Conservation (phyloP, 2,329 filamentous ascomycete genomes). For the Hypoxylon sp. region DNA sequence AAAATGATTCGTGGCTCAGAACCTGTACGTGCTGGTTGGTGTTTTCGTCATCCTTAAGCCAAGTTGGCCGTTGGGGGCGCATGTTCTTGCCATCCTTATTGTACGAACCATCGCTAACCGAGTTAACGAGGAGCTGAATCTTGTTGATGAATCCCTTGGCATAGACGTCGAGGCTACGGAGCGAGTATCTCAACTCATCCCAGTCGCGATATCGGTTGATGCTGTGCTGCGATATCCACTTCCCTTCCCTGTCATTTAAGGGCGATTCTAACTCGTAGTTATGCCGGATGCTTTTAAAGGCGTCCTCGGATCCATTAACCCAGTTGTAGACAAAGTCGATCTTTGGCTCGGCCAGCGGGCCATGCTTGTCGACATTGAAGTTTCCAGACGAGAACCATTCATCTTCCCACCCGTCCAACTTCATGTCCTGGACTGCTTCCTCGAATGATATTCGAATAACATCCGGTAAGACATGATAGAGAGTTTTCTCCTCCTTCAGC, state of each 20-base stretch:
- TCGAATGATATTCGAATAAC: conserved; percentile 58
- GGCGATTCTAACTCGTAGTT: conserved; percentile 57
- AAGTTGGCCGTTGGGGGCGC: conserved; percentile 54
- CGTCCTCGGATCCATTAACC: conserved; percentile 59
- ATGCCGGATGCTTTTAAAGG: conserved; percentile 55
- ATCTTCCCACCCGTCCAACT: conserved; percentile 59
- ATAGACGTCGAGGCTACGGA: conserved; percentile 58
- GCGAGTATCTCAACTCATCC: conserved; percentile 60
- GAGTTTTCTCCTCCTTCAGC: conserved; percentile 29
- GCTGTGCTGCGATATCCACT: conserved; percentile 58
- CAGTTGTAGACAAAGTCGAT: conserved; percentile 61
- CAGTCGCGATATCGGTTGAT: conserved; percentile 61
- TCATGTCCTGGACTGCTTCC: conserved; percentile 54
- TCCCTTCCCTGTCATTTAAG: conserved; percentile 57
- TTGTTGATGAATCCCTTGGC: conserved; percentile 58
- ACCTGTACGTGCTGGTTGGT: conserved; percentile 54
- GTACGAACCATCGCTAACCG: conserved; percentile 51
- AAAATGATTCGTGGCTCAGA: conserved; percentile 59
- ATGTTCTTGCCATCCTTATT: conserved; percentile 41
- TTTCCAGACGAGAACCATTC: conserved; percentile 56
- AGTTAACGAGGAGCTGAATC: conserved; percentile 60
- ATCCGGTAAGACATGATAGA: conserved; percentile 53
- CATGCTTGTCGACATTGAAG: conserved; percentile 51
- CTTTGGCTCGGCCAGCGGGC: conserved; percentile 55
- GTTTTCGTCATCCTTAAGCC: conserved; percentile 54